Evolutionary conservation across 352 stramenopile genomes (phyloP), one percentile per base, ranked within the genome.

Genomic region (Globisporangium spiculum): DNA sequence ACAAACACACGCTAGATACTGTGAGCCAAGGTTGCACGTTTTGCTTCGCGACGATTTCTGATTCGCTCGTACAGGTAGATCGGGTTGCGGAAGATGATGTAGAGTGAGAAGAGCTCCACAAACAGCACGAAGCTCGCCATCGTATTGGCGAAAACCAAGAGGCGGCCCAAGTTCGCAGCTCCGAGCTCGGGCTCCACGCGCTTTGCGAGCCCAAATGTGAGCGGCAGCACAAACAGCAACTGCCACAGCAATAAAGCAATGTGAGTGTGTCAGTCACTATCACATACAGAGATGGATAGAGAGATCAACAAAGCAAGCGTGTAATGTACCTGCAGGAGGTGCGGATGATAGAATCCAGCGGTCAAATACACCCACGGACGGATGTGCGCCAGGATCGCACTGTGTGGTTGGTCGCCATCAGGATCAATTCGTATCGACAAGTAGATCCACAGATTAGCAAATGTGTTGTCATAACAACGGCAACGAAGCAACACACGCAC

Each of bases 341-440:
- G 77, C 20, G 88, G 89, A 60, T 96, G 85, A 67, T 96, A 96
- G 68, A 94, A 96, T 4, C 87, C 87, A 8, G 89, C 82, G 6
- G 89, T 94, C 58, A 95, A 61, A 70, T 93, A 94, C 41, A 94
- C 83, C 89, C 89, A 96, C 24, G 89, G 89, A 3, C 89, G 86
- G 32, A 96, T 96, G 63, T 96, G 89, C 58, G 79, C 75, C 48
- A 96, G 68, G 60, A 96, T 96, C 60, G 86, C 87, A 70, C 89
- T 96, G 48, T 7, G 14, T 4, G 18, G 8, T 44, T 61, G 55
- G 38, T 46, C 16, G 12, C 18, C 44, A 20, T 50, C 44, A 20
- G 4, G 44, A 50, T 27, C 56, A 38, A 48, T 44, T 44, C 10
- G 16, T 44, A 44, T 44, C 1, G 18, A 53, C 30, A 58, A 16